Evolutionary conservation across 2,329 filamentous ascomycete species (phyloP), one percentile per base, ranked within the genome.

Genomic region (Phyllosticta ampelicida): DNA sequence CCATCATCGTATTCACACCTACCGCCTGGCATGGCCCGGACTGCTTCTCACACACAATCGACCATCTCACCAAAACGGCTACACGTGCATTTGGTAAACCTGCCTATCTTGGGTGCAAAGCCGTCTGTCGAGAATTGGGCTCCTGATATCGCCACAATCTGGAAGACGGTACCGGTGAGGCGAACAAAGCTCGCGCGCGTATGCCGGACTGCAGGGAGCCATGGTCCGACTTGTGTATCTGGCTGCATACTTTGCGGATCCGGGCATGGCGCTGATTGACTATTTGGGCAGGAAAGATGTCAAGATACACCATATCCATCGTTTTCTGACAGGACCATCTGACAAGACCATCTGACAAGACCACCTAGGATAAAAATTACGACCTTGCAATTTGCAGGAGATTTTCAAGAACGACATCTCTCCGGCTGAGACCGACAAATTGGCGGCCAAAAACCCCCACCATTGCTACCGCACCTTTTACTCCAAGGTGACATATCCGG

Each of bases 11-110:
- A 53, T 62, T 74, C 30, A 59, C 74, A 4, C 70, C 70, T 5
- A 71, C 72, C 5, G 70, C 68, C 28, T 71, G 68, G 70, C 72
- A 75, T 63, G 60, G 62, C 0, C 70, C 72, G 11, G 59, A 54
- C 4, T 63, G 53, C 62, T 71, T 68, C 59, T 62, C 59, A 1
- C 59, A 58, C 8, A 63, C 73, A 9, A 65, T 59, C 9, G 36
- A 51, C 18, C 64, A 66, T n/a, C 68, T 74, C 18, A 58, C 68
- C 54, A 61, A 60, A 53, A 62, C 16, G 68, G 67, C 19, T 73
- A 74, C 61, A 64, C 65, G 1, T 62, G 66, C 29, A 61, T 66
- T 6, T 56, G 63, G 11, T 58, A 65, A 64, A 68, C 20, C 62
- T 74, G 3, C 67, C 68, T 8, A 66, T 66, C 1, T 62, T 68